Conservation (phyloP, 2,329 filamentous ascomycete species). For the Tolypocladium tropicale region DNA sequence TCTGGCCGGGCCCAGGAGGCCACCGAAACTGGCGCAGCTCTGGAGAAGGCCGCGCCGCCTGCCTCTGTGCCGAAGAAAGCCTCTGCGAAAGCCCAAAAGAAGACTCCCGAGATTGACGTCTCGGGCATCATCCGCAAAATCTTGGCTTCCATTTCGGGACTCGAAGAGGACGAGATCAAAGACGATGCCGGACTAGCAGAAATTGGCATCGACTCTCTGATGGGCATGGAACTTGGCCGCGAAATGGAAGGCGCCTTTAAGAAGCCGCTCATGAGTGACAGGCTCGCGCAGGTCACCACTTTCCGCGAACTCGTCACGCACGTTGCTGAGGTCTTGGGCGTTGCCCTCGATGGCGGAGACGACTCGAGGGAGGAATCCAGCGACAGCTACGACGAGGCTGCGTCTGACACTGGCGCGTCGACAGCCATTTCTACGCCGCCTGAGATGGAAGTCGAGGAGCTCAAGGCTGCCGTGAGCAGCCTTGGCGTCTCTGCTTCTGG, state of each 20-base stretch:
- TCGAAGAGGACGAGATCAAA: background rate
- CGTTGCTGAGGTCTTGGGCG: background rate
- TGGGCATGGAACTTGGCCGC: background rate
- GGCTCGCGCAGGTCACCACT: background rate
- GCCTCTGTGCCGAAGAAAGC: background rate
- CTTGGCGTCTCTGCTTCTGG: background rate
- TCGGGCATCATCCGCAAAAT: background rate
- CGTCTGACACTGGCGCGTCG: background rate
- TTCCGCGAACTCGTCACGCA: background rate
- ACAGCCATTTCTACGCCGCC: background rate
- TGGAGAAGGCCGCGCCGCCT: background rate
- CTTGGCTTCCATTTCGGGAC: background rate
- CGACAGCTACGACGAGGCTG: background rate
- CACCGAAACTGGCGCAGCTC: background rate
- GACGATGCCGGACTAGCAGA: background rate
- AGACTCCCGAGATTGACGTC: background rate
- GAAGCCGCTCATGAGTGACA: background rate
- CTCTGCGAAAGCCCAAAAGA: background rate
- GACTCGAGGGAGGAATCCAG: background rate
- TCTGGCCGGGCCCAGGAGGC: background rate
- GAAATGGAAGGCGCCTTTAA: background rate
- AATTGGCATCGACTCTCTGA: background rate
- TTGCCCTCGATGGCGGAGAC: background rate
- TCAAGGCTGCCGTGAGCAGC: background rate
- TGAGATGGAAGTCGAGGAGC: background rate